phyloP scores from a whole-genome alignment of 768 basidiomycete genomes.

The Agaricus bisporus region DNA sequence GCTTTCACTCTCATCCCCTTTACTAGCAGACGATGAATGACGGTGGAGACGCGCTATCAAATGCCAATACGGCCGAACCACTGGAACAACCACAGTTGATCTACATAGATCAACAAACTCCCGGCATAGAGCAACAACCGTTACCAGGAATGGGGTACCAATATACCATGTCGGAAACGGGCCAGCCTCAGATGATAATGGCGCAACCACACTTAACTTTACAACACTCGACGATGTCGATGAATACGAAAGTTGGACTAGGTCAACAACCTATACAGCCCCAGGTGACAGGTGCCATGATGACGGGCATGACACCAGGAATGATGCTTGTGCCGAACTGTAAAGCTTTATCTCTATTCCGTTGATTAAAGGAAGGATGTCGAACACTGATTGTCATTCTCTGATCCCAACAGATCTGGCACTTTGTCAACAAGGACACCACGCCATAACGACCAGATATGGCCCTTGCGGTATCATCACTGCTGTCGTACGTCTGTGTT shows the following conservation, averaged over 20 bases:
- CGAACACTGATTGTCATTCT: not conserved
- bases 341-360: not conserved
- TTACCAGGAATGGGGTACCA: not conserved
- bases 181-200: constrained; percentile 3
- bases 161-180: not conserved
- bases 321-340: not conserved
- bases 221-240: not conserved
- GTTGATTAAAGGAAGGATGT: not conserved
- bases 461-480: constrained; percentile 21
- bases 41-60: not conserved
- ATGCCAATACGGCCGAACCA: not conserved
- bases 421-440: constrained; percentile 13
- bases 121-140: not conserved
- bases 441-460: constrained; percentile 17
- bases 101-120: constrained; percentile 1
- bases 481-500: constrained; percentile 18
- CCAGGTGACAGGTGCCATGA: constrained; percentile 4
- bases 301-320: constrained; percentile 7
- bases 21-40: not conserved
- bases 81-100: not conserved
- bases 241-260: not conserved
- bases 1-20: not conserved
- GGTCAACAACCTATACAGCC: constrained; percentile 3
- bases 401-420: not conserved
- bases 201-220: constrained; percentile 2